Percentiles rank a stretch among this genome's conserved stretches.
Evolutionary conservation across 345 rosid genomes (phyloP).

Genomic region (Pseudoturritis turrita): DNA sequence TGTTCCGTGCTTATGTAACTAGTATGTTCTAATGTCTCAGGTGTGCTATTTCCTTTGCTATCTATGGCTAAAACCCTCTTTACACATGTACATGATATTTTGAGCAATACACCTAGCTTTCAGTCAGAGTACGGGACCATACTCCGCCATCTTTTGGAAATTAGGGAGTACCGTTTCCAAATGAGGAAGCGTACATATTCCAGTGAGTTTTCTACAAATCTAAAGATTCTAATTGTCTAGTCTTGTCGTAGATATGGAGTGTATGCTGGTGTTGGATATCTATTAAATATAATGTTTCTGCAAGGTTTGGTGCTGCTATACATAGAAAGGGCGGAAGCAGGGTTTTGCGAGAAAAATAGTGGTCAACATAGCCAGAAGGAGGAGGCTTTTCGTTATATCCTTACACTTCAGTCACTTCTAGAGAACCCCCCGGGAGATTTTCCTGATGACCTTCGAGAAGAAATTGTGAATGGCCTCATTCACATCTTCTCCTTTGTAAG

Average conservation of each 20-base stretch:
- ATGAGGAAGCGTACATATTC: conserved; percentile 63
- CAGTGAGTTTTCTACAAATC: conserved; percentile 45
- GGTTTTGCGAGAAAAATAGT: conserved; percentile 43
- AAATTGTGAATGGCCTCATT: conserved; percentile 57
- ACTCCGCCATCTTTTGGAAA: conserved; percentile 64
- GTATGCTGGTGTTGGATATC: conserved; percentile 7
- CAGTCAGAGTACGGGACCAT: conserved; percentile 82
- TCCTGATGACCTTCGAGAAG: conserved; percentile 59
- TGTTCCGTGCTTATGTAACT: background rate
- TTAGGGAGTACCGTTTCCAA: conserved; percentile 69
- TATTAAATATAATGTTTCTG: conserved; percentile 24
- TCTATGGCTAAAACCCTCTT: conserved; percentile 62
- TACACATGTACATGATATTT: conserved; percentile 63
- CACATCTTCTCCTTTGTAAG: conserved; percentile 63
- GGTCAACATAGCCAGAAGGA: conserved; percentile 58
- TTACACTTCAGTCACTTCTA: conserved; percentile 71
- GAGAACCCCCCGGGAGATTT: conserved; percentile 92
- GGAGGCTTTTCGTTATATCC: conserved; percentile 64
- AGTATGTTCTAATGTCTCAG: conserved; percentile 38
- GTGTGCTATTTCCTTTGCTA: conserved; percentile 52
- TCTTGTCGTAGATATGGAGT: conserved; percentile 5
- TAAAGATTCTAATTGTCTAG: background rate
- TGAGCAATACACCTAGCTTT: conserved; percentile 71
- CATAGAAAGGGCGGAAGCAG: conserved; percentile 66
- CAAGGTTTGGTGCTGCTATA: conserved; percentile 62